phyloP scores from a whole-genome alignment of 129 eudicot genomes.

The Rutidosis leptorrhynchoides region DNA sequence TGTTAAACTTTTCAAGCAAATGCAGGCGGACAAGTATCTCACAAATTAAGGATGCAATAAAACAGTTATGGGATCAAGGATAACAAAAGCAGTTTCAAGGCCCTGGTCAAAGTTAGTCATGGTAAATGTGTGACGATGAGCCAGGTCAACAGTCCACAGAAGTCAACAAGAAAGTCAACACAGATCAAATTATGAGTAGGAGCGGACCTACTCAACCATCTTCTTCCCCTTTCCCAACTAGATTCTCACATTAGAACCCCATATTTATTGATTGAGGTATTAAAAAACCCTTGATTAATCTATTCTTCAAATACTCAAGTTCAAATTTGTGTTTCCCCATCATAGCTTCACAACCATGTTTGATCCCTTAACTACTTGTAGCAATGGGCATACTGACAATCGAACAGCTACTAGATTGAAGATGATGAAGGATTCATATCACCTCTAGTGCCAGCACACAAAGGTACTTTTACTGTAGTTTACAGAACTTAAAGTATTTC shows the following conservation, averaged over 20 bases:
- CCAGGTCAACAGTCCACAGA: not conserved
- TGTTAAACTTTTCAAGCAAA: not conserved
- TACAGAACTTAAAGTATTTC: not conserved
- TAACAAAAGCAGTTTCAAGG: not conserved
- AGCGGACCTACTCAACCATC: not conserved
- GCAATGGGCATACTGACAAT: not conserved
- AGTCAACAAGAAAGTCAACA: not conserved
- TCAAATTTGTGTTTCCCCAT: not conserved
- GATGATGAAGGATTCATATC: not conserved
- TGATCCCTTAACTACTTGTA: not conserved
- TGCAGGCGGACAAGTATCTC: not conserved
- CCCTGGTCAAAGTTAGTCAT: not conserved
- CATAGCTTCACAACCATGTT: not conserved
- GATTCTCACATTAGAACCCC: not conserved
- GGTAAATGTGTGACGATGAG: not conserved
- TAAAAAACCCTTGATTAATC: not conserved
- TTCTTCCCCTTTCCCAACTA: not conserved
- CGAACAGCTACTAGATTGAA: not conserved
- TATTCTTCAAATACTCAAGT: not conserved
- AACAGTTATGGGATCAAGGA: not conserved
- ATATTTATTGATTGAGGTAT: not conserved
- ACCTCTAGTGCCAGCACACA: not conserved
- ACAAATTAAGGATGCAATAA: not conserved
- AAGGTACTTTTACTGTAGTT: not conserved
- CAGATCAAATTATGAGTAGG: not conserved